Evolutionary conservation across 2,329 filamentous ascomycete species (phyloP).

Genomic region (Blumeriella jaapii): DNA sequence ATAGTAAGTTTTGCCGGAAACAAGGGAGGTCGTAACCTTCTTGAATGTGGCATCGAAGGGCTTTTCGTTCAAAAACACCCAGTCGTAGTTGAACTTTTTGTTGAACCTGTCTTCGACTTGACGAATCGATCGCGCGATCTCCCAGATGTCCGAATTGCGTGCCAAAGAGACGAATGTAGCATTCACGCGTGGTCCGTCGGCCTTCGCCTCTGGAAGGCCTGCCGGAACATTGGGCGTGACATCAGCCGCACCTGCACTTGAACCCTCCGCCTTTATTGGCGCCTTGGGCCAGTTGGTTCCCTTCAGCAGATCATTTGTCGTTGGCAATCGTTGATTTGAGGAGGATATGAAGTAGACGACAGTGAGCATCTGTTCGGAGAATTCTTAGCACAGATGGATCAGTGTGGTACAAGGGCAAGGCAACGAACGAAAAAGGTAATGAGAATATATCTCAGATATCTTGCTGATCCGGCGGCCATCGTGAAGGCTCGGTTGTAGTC

Average conservation of each 20-base stretch:
- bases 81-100: slow-evolving; percentile 91
- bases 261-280: slow-evolving; percentile 20
- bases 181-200: slow-evolving; percentile 71
- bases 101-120: slow-evolving; percentile 98
- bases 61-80: slow-evolving; percentile 97
- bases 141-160: slow-evolving; percentile 89
- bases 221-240: slow-evolving; percentile 23
- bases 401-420: background rate
- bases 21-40: slow-evolving; percentile 74
- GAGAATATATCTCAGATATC: slow-evolving; percentile 67
- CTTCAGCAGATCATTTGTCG: slow-evolving; percentile 22
- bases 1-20: slow-evolving; percentile 89
- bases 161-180: slow-evolving; percentile 95
- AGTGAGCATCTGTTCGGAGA: slow-evolving; percentile 41
- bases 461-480: slow-evolving; percentile 34
- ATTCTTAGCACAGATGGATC: background rate
- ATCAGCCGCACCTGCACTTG: slow-evolving; percentile 6
- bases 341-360: slow-evolving; percentile 76
- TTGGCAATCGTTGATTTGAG: slow-evolving; percentile 33
- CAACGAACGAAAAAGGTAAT: slow-evolving; percentile 70
- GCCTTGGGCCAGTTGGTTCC: slow-evolving; percentile 15
- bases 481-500: slow-evolving; percentile 8
- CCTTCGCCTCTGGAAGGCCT: slow-evolving; percentile 33
- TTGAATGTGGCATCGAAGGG: slow-evolving; percentile 91
- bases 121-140: slow-evolving; percentile 90